Evolutionary conservation across 208 protist species (phyloP), one percentile per base, ranked within the genome.

Genomic region (Phytomonas serpens): DNA sequence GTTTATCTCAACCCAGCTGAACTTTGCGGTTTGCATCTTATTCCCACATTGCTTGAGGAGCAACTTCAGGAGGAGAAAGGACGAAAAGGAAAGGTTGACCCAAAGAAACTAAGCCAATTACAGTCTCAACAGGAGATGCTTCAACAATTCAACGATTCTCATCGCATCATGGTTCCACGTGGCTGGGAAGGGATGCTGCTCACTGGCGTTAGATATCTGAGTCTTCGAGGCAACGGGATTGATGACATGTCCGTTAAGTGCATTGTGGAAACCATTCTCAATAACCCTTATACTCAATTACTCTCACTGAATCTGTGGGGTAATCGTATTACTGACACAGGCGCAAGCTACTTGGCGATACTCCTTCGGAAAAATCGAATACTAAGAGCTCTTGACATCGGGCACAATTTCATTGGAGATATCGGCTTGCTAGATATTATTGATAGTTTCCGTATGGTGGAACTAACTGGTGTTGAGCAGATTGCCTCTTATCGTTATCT

Each of bases 281-380:
- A 69, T 38, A 80, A 93, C 71, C 79, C 81, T 2, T 78, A 84
- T 66, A 85, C 88, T 57, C 87, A 86, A 69, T 75, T 97, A 14
- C 76, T 90, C 13, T 87, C 82, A 47, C 84, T 97, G 64, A 94
- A 93, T 67, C 69, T 97, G 37, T 95, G 90, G 89, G 93, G 90
- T 42, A 97, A 97, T 72, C 30, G 71, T 57, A 93, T 97, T 82
- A 85, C 77, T 4, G 86, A 94, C 70, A 71, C 37, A 0, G 93
- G 93, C 13, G 93, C 84, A 4, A 65, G 69, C 6, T 65, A 67
- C 2, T 78, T 97, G 19, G 86, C 89, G 23, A 63, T 72, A 19
- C n/a, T 89, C 71, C 81, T 97, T 31, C 76, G 72, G 11, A 34
- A 69, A 32, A 94, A 93, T 66, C 68, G 76, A 38, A 83, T 79